Evolutionary conservation across 2,329 filamentous ascomycete genomes (phyloP).

Genomic region (Ambrosiella cleistominuta): DNA sequence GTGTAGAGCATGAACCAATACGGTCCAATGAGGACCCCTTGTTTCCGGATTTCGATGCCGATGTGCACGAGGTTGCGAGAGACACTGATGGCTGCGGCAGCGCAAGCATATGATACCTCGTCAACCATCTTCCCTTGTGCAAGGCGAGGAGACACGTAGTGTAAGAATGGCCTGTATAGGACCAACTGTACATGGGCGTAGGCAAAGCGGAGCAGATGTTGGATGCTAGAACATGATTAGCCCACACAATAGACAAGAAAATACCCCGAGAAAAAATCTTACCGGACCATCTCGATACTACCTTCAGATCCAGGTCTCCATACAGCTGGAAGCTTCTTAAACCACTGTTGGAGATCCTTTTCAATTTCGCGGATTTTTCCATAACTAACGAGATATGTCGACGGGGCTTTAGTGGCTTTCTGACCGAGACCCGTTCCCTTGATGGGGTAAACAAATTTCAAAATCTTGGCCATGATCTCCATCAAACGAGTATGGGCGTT

Average conservation of each 20-base stretch:
- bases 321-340: slow-evolving; percentile 49
- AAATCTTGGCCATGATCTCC: slow-evolving; percentile 45
- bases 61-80: slow-evolving; percentile 64
- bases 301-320: slow-evolving; percentile 68
- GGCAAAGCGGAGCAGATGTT: slow-evolving; percentile 60
- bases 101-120: slow-evolving; percentile 61
- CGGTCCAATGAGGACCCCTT: slow-evolving; percentile 57
- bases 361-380: slow-evolving; percentile 47
- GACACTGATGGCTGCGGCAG: slow-evolving; percentile 42
- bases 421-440: slow-evolving; percentile 19
- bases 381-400: slow-evolving; percentile 45
- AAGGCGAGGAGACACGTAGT: slow-evolving; percentile 56
- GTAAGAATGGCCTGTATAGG: slow-evolving; percentile 65
- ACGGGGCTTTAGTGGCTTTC: slow-evolving; percentile 9
- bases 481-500: slow-evolving; percentile 49
- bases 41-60: slow-evolving; percentile 57
- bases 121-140: slow-evolving; percentile 43
- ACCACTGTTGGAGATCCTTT: slow-evolving; percentile 44
- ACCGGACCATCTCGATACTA: slow-evolving; percentile 58
- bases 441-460: slow-evolving; percentile 43
- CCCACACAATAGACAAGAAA: neutral
- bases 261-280: slow-evolving; percentile 20
- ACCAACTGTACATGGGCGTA: slow-evolving; percentile 73
- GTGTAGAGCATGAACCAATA: slow-evolving; percentile 82
- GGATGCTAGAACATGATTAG: slow-evolving; percentile 28